Base-by-base conservation (phyloP, 345 rosid species). In the Clausena lansium region DNA sequence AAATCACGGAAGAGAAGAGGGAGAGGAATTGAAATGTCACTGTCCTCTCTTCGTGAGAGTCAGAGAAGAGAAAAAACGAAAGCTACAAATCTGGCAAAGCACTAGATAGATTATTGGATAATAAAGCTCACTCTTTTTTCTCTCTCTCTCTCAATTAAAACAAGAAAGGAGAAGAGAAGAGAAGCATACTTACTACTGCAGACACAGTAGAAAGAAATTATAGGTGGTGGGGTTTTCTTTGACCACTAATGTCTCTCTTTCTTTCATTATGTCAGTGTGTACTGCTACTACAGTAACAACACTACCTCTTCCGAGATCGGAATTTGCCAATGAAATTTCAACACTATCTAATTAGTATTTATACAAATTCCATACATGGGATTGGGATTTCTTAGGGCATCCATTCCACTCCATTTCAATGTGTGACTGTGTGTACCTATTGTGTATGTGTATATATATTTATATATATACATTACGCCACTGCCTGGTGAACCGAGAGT, bases 31-130 rank as follows among this genome's bases (percentile, higher is more conserved):
- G 77, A 81, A 35, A 81, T 36, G 81, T 81, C 87, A 79, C 79
- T 81, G 65, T 84, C 83, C 19, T 52, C 50, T 45, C 17, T 5
- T 57, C 87, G 28, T 84, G 87, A 73, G 84, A 84, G 81, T 84
- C 81, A 81, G 87, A 67, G 79, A 79, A 38, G 77, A 73, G 79
- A 78, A 72, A 80, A 68, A 80, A 71, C 76, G 70, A 78, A 75
- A 68, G 78, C 79, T 68, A 72, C 81, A 81, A 81, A 81, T 81
- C 79, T 79, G 77, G 83, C 80, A 78, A 81, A 74, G 64, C 70
- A 35, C 8, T 30, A 69, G 32, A 77, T 47, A 33, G 14, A 32
- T 17, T 52, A 5, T 45, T 45, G 50, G 50, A 41, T 58, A 47
- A 58, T 11, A 74, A 67, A 74, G 52, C 59, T 15, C 33, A 73